phyloP scores from a whole-genome alignment of 2,329 filamentous ascomycete genomes.

The Myriosclerotinia scirpicola region DNA sequence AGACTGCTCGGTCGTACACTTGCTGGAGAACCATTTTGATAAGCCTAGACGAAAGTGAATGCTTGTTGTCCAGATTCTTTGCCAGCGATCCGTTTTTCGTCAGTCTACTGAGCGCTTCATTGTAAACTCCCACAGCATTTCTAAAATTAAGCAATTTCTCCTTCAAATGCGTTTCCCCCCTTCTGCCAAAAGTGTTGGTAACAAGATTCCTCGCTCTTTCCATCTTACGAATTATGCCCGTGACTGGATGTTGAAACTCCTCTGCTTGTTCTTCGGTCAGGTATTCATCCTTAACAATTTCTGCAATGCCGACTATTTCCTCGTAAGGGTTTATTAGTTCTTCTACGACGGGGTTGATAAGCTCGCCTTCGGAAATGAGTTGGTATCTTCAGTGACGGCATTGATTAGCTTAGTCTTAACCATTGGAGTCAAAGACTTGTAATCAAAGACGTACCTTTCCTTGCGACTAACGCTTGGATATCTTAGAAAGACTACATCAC shows the following conservation, averaged over 20 bases:
- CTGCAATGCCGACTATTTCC: conserved; percentile 69
- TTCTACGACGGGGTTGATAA: conserved; percentile 73
- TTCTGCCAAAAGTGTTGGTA: neutral
- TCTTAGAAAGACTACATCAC: conserved; percentile 67
- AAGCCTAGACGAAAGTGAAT: conserved; percentile 68
- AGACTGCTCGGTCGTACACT: conserved; percentile 89
- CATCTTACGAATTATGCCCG: conserved; percentile 73
- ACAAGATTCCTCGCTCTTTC: conserved; percentile 57
- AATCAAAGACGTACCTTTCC: conserved; percentile 57
- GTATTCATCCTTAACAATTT: conserved; percentile 72
- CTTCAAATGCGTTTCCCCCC: conserved; percentile 54
- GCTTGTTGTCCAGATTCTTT: conserved; percentile 67
- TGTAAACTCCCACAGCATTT: conserved; percentile 73
- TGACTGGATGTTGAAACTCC: conserved; percentile 68
- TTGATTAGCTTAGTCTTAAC: conserved; percentile 3
- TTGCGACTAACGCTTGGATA: conserved; percentile 75
- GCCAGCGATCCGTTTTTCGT: conserved; percentile 70
- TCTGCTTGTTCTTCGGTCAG: conserved; percentile 68
- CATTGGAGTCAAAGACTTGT: neutral
- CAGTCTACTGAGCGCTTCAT: conserved; percentile 64
- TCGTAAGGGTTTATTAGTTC: conserved; percentile 76
- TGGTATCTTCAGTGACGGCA: conserved; percentile 55
- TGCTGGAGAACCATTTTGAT: conserved; percentile 82
- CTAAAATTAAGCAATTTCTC: conserved; percentile 65
- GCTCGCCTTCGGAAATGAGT: conserved; percentile 75